Base-by-base conservation (phyloP, 495 filamentous ascomycete genomes). In the Aspergillus carlsbadensis region DNA sequence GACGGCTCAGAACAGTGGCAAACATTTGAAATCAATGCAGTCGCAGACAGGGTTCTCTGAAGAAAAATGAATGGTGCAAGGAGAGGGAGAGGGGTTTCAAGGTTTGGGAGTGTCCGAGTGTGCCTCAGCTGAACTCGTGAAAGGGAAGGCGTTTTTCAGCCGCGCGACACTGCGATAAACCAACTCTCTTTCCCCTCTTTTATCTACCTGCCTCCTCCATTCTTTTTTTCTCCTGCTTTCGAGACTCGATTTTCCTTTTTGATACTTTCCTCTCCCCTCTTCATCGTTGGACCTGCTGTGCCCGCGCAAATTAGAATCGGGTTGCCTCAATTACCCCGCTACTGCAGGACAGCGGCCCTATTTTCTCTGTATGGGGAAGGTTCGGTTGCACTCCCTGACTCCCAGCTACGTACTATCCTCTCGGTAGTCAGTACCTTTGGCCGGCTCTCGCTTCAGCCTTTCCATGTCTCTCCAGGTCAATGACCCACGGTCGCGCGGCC, bases 401-500 rank as follows among this genome's bases (percentile, higher is more conserved):
- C n/a, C n/a, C n/a, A n/a, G n/a, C n/a, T n/a, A n/a, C n/a, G n/a
- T n/a, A 29, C 33, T 20, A 36, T 57, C 49, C 37, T 15, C 13
- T 24, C 47, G 57, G 48, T 59, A 29, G 3, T 29, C 26, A 3
- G 26, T 29, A 29, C 26, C 26, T 8, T 52, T 51, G 37, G 43
- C 15, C 51, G 20, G n/a, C 39, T 33, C 26, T 40, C 22, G 41
- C 22, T 34, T n/a, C n/a, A n/a, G n/a, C n/a, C n/a, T n/a, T 59
- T 50, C 59, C 58, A 73, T 71, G 70, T 76, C 82, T 47, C 77
- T 88, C 39, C 74, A 81, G 52, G 81, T 84, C 54, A 73, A 80
- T 60, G 78, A 85, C 62, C 70, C 77, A 70, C 78, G 80, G 62
- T 83, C 81, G 57, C 81, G 82, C 56, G 81, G 74, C 49, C 81